Evolutionary conservation across 192 early-diverging fungal species (phyloP), one percentile per base, ranked within the genome.

Genomic region (Backusella liffmaniae): DNA sequence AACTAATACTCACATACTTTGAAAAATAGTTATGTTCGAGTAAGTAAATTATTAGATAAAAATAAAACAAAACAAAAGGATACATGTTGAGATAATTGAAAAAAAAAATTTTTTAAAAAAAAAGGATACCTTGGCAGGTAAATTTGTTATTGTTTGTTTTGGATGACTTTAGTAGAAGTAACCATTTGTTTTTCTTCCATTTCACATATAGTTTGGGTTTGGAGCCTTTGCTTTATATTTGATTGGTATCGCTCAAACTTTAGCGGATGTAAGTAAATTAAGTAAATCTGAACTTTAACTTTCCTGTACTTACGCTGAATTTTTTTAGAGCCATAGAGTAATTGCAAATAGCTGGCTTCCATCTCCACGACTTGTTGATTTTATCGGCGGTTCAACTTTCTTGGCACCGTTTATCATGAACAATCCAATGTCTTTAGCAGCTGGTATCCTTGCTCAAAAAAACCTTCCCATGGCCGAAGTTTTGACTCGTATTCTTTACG

Each of bases 261-360:
- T 80, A 18, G 74, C 79, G 18, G 74, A 77, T 34, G 76, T 77
- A 62, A 66, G 62, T 62, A 56, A 10, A 23, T 37, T 12, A 53
- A 7, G 56, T 51, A 46, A 66, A 23, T 30, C n/a, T 30, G 13
- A 65, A 35, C 35, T 5, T 21, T 35, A 68, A 37, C 34, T 76
- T 18, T 26, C 70, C 65, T 29, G 34, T 56, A n/a, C 26, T 36
- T 15, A 59, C 13, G 21, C 6, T 26, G 53, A 44, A 10, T 13
- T 44, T 44, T 49, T 70, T 39, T 66, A 80, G 75, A 80, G 79
- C 37, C 74, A 80, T 59, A 76, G 76, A 76, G 70, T 69, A 5
- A 67, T 80, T 67, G 70, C 79, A 34, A 76, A 59, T 29, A 75
- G 75, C 4, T 80, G 79, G 79, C 34, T 80, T 62, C 79, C 79